Percentiles rank a stretch among this genome's conserved stretches.
phyloP scores from a whole-genome alignment of 2,329 filamentous ascomycete species.

The Fusarium anguioides region DNA sequence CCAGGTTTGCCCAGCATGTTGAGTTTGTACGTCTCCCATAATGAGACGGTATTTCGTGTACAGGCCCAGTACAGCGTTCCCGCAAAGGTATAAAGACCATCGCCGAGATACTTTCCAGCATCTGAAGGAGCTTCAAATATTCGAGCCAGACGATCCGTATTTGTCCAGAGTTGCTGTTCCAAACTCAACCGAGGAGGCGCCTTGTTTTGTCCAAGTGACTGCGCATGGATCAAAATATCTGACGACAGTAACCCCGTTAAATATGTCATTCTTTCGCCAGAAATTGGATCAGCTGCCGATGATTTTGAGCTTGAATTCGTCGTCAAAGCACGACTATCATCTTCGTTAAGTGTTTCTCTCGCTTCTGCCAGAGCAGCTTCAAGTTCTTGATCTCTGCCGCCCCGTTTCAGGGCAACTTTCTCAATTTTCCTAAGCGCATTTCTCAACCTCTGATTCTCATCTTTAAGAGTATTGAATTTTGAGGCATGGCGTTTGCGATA shows the following conservation, averaged over 20 bases:
- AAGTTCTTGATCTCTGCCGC: constrained; percentile 22
- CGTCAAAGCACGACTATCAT: not conserved
- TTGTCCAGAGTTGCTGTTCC: constrained; percentile 35
- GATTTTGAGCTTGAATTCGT: constrained; percentile 10
- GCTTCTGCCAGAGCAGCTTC: constrained; percentile 32
- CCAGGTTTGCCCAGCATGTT: constrained; percentile 11
- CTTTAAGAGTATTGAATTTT: constrained; percentile 41
- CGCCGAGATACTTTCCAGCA: constrained; percentile 36
- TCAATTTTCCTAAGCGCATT: constrained; percentile 38
- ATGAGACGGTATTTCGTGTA: constrained; percentile 32
- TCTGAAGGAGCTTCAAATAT: constrained; percentile 40
- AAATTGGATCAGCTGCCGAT: not conserved
- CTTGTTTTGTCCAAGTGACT: not conserved
- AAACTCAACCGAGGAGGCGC: not conserved
- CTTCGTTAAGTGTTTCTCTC: constrained; percentile 10
- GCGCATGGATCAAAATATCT: not conserved
- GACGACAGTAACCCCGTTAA: not conserved
- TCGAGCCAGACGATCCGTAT: constrained; percentile 38
- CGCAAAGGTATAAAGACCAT: constrained; percentile 38
- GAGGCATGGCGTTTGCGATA: constrained; percentile 44
- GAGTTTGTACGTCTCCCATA: constrained; percentile 38
- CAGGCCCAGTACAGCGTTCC: constrained; percentile 44
- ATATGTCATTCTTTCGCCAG: not conserved
- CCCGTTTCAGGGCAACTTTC: constrained; percentile 20
- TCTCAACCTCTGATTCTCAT: constrained; percentile 41